A percentile compares a stretch with the other conserved stretches of the same genome.
Conservation (phyloP, 805 yeast genomes). For the Candida xiaguanensis region DNA sequence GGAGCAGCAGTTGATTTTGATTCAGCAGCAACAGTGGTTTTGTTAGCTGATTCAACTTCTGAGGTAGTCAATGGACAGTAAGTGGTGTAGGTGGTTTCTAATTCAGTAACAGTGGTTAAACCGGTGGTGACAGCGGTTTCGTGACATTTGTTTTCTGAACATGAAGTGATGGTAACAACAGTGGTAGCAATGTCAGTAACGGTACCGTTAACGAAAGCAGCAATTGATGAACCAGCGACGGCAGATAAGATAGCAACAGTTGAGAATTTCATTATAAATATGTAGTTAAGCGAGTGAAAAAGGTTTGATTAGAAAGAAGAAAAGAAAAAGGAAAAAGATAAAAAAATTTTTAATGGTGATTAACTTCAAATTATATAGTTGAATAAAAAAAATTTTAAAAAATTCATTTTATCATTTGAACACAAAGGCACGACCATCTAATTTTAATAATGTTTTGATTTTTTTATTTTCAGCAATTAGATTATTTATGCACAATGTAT, state of each 20-base stretch:
- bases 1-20: slow-evolving; percentile 16
- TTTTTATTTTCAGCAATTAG: no score
- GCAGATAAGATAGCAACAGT: slow-evolving; percentile 26
- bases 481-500: background rate
- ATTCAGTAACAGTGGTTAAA: slow-evolving; percentile 43
- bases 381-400: no score
- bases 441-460: no score
- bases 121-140: slow-evolving; percentile 32
- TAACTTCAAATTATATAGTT: background rate
- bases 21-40: slow-evolving; percentile 41
- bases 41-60: slow-evolving; percentile 35
- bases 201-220: slow-evolving; percentile 23
- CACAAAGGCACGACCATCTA: no score
- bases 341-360: background rate
- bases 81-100: slow-evolving; percentile 66
- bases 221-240: slow-evolving; percentile 25
- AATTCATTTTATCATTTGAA: no score
- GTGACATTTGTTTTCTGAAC: slow-evolving; percentile 30
- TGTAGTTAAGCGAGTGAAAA: slow-evolving; percentile 17
- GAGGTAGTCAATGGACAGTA: slow-evolving; percentile 79
- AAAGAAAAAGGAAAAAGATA: slow-evolving; percentile 2
- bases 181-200: slow-evolving; percentile 22
- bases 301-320: background rate
- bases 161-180: slow-evolving; percentile 34
- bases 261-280: slow-evolving; percentile 34